phyloP scores from a whole-genome alignment of 495 filamentous ascomycete genomes.

The Penicillium flavigenum region DNA sequence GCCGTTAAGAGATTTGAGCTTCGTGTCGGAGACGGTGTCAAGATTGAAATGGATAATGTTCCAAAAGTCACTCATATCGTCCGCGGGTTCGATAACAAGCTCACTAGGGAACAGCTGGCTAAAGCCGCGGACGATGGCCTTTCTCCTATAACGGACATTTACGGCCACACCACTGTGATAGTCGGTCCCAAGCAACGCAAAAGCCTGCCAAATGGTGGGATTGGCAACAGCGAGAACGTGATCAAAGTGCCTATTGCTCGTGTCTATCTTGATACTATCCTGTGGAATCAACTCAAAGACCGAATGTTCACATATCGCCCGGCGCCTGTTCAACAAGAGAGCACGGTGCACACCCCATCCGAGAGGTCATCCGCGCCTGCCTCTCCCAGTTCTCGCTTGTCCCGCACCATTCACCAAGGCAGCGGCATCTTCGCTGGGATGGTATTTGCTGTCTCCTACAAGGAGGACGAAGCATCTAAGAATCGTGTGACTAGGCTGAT shows the following conservation, averaged over 20 bases:
- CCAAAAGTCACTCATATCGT: slow-evolving; percentile 50
- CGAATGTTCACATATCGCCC: slow-evolving; percentile 37
- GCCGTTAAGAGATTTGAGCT: slow-evolving; percentile 51
- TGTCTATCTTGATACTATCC: slow-evolving; percentile 50
- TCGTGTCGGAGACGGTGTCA: slow-evolving; percentile 49
- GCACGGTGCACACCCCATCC: slow-evolving; percentile 39
- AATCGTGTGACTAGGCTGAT: slow-evolving; percentile 53
- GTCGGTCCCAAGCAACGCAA: slow-evolving; percentile 49
- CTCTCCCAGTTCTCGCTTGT: slow-evolving; percentile 43
- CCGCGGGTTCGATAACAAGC: slow-evolving; percentile 42
- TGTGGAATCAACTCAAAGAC: slow-evolving; percentile 52
- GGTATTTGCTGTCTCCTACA: slow-evolving; percentile 77
- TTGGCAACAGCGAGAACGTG: slow-evolving; percentile 31
- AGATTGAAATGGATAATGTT: slow-evolving; percentile 48
- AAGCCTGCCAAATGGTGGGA: slow-evolving; percentile 39
- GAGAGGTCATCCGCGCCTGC: slow-evolving; percentile 42
- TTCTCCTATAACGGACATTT: slow-evolving; percentile 46
- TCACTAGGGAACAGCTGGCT: slow-evolving; percentile 35
- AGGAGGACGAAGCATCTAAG: slow-evolving; percentile 53
- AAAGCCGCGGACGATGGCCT: slow-evolving; percentile 27
- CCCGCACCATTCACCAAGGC: slow-evolving; percentile 36
- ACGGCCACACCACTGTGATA: slow-evolving; percentile 44
- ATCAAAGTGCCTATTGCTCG: slow-evolving; percentile 46
- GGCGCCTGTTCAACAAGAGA: slow-evolving; percentile 23
- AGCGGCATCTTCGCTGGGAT: slow-evolving; percentile 66